Evolutionary conservation across 2,329 filamentous ascomycete genomes (phyloP), one percentile per base, ranked within the genome.

Genomic region (Aspergillus neotritici): DNA sequence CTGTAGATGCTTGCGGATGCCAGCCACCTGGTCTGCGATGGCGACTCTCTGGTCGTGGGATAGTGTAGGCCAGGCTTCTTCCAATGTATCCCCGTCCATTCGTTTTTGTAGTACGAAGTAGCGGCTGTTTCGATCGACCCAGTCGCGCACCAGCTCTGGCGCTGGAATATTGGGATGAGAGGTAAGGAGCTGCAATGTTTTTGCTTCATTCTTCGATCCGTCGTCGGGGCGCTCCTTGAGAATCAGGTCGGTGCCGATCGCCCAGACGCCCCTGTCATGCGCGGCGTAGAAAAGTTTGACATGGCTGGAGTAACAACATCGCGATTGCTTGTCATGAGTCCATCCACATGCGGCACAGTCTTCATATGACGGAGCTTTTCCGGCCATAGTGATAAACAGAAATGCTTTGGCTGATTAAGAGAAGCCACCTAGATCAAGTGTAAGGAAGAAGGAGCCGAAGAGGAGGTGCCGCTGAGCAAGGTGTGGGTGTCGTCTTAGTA

Each of bases 211-310:
- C 13, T 41, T 48, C 11, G 41, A 38, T 3, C 47, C 50, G 3
- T 53, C 46, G n/a, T 54, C 45, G 3, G 50, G 45, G 2, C 48
- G 50, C 5, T 56, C 53, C 48, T 57, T 50, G 32, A 54, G 15
- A 5, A 54, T 53, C 38, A 50, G 40, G 43, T 54, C 51, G 2
- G 53, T 49, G 2, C 50, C 53, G 29, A 56, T 52, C 2, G 44
- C 48, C 46, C 49, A 56, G 4, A 49, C 47, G 6, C 50, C 50
- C 17, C 48, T 44, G 17, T 14, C 31, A 25, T 15, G 15, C 39
- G 48, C 47, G n/a, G 34, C 43, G 13, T 49, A 49, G 28, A 53
- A 47, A 1, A 54, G 46, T 40, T 52, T 53, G 29, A 55, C 21
- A 30, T 53, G 43, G 39, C 47, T 51, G 2, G 41, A 31, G 30